A percentile compares a stretch with the other conserved stretches of the same genome.
Conservation (phyloP, 805 yeast genomes). For the Sugiyamaella floridensis region DNA sequence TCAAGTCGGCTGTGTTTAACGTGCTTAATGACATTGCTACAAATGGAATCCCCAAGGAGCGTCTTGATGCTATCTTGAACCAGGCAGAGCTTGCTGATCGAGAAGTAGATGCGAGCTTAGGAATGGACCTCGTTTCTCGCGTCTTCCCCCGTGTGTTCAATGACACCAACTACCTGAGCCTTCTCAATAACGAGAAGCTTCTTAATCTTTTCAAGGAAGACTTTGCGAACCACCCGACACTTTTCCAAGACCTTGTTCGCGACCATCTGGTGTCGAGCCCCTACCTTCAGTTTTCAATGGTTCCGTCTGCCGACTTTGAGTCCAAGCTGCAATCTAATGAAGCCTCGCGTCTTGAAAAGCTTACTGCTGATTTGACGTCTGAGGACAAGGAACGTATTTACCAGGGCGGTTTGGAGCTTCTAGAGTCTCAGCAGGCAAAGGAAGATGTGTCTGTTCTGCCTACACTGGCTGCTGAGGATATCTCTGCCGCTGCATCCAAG, state of each 20-base stretch:
- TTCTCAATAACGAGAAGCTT: slow-evolving; percentile 57
- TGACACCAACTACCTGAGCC: slow-evolving; percentile 54
- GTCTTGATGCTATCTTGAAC: slow-evolving; percentile 81
- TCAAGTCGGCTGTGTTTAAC: slow-evolving; percentile 43
- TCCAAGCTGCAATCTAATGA: slow-evolving; percentile 51
- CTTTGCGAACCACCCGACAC: slow-evolving; percentile 43
- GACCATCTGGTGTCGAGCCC: slow-evolving; percentile 49
- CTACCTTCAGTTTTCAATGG: slow-evolving; percentile 66
- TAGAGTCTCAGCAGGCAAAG: slow-evolving; percentile 54
- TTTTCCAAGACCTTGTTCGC: slow-evolving; percentile 56
- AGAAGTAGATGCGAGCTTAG: slow-evolving; percentile 86
- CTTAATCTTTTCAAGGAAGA: slow-evolving; percentile 57
- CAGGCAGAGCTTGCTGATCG: slow-evolving; percentile 79
- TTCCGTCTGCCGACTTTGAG: slow-evolving; percentile 56
- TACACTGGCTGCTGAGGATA: slow-evolving; percentile 65
- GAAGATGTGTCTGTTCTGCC: slow-evolving; percentile 81
- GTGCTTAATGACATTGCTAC: slow-evolving; percentile 41
- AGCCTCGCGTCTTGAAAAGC: slow-evolving; percentile 38
- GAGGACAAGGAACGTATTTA: slow-evolving; percentile 52
- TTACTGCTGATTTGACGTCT: slow-evolving; percentile 41
- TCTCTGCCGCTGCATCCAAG: slow-evolving; percentile 35
- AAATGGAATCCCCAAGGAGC: slow-evolving; percentile 44
- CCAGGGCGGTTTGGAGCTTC: slow-evolving; percentile 53
- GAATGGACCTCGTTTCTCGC: slow-evolving; percentile 65
- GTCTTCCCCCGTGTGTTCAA: slow-evolving; percentile 84